phyloP scores from a whole-genome alignment of 2,329 filamentous ascomycete genomes.

The Pseudocercospora cruenta region DNA sequence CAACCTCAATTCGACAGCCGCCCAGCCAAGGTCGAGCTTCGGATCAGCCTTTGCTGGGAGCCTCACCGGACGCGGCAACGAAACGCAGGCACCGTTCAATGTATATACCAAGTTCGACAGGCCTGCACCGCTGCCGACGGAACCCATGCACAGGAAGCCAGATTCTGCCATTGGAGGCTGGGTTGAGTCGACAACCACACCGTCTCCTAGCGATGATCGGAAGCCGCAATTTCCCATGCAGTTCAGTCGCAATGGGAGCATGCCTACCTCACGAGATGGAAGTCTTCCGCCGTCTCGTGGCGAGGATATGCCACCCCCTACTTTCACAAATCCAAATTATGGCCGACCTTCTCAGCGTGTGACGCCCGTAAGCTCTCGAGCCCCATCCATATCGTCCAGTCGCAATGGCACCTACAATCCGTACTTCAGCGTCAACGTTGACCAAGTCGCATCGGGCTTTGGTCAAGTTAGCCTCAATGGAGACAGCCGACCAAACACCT shows the following conservation, averaged over 20 bases:
- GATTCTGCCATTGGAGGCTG: conserved; percentile 29
- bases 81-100: conserved; percentile 33
- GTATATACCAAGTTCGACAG: conserved; percentile 43
- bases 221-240: conserved; percentile 45
- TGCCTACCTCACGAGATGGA: conserved; percentile 56
- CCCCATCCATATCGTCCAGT: conserved; percentile 54
- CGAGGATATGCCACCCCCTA: conserved; percentile 43
- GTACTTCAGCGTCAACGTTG: conserved; percentile 44
- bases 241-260: conserved; percentile 51
- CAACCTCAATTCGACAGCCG: conserved; percentile 30
- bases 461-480: conserved; percentile 30
- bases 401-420: conserved; percentile 45
- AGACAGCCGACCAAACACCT: conserved; percentile 24
- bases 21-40: conserved; percentile 30
- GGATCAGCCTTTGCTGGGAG: conserved; percentile 27
- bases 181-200: conserved; percentile 32
- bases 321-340: conserved; percentile 33
- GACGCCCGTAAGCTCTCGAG: conserved; percentile 34
- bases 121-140: conserved; percentile 12
- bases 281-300: conserved; percentile 62
- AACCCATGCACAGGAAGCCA: conserved; percentile 33
- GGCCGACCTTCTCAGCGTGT: conserved; percentile 24
- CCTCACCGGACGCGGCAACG: conserved; percentile 25
- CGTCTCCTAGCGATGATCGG: conserved; percentile 49
- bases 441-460: conserved; percentile 43